These are phyloP conservation scores for Tetrapisispora nanseiensis DNA, from an alignment of 805 yeast genomes.

Conservation along the genomic window DNA sequence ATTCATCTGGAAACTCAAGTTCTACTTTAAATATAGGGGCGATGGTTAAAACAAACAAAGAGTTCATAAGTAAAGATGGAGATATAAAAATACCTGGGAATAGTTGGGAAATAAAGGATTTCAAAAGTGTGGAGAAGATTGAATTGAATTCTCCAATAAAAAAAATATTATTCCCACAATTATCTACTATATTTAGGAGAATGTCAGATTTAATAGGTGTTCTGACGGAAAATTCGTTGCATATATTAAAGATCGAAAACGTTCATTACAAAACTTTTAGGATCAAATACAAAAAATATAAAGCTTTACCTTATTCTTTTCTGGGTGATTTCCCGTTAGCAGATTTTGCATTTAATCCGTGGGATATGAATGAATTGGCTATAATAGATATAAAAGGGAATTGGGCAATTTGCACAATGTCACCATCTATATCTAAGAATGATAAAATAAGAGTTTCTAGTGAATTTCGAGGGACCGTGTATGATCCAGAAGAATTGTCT, in stretches of 20 bases:
- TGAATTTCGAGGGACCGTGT: constrained; percentile 22
- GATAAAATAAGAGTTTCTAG: constrained; percentile 6
- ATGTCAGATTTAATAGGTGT: constrained; percentile 28
- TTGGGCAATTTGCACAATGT: constrained; percentile 35
- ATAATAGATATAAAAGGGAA: constrained; percentile 45
- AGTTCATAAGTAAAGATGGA: background rate
- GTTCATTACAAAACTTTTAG: constrained; percentile 4
- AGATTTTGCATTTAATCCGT: constrained; percentile 39
- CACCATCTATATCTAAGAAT: background rate
- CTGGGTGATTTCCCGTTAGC: constrained; percentile 33
- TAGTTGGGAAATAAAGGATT: constrained; percentile 1
- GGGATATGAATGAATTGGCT: constrained; percentile 31
- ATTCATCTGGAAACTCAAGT: constrained; percentile 13
- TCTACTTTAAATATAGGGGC: constrained; percentile 13
- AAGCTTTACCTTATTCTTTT: constrained; percentile 16
- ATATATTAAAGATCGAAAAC: constrained; percentile 26
- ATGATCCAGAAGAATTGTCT: constrained; percentile 44
- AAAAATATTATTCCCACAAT: constrained; percentile 31
- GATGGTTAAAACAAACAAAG: background rate
- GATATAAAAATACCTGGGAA: background rate
- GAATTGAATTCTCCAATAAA: constrained; percentile 33
- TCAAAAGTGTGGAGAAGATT: constrained; percentile 6
- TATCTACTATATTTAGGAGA: constrained; percentile 16
- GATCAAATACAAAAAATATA: constrained; percentile 9
- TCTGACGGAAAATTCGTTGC: constrained; percentile 31